A percentile compares a stretch with the other conserved stretches of the same genome.
Conservation (phyloP, 108 stramenopile genomes). For the Cyclostephanos tholiformis region DNA sequence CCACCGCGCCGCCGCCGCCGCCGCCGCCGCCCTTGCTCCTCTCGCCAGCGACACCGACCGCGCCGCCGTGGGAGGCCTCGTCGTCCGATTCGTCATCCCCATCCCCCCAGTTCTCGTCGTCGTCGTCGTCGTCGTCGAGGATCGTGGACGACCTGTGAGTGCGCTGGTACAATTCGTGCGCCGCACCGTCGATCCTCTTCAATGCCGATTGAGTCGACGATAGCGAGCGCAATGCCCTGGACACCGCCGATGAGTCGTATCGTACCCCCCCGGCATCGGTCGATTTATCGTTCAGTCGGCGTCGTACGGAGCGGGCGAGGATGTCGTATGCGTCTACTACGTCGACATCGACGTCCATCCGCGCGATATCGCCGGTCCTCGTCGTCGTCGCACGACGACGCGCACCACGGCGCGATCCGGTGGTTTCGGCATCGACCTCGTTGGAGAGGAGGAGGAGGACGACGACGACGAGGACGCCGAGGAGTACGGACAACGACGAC, state of each 20-base stretch:
- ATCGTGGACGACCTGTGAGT: slow-evolving; percentile 55
- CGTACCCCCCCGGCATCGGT: not conserved
- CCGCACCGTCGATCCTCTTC: slow-evolving; percentile 79
- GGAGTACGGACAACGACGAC: too few relatives aligned
- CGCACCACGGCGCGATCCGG: not conserved
- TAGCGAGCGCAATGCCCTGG: slow-evolving; percentile 55
- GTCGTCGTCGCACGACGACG: not conserved
- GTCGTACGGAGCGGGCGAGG: slow-evolving; percentile 19
- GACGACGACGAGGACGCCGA: too few relatives aligned
- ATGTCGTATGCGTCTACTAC: not conserved
- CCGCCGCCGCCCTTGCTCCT: not conserved
- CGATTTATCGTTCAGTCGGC: slow-evolving; percentile 4
- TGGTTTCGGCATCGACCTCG: not conserved
- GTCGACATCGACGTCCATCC: not conserved
- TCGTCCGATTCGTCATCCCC: not conserved
- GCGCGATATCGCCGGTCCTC: not conserved
- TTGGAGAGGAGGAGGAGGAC: not conserved
- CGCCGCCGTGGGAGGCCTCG: not conserved
- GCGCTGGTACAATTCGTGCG: slow-evolving; percentile 85
- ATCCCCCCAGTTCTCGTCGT: slow-evolving; percentile 12
- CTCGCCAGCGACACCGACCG: too few relatives aligned
- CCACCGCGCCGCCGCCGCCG: slow-evolving; percentile 16
- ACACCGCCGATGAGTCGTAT: slow-evolving; percentile 16
- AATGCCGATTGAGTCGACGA: slow-evolving; percentile 65
- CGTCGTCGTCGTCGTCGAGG: slow-evolving; percentile 19